Conservation (phyloP, 768 basidiomycete genomes). For the Rhizopogon vesiculosus region DNA sequence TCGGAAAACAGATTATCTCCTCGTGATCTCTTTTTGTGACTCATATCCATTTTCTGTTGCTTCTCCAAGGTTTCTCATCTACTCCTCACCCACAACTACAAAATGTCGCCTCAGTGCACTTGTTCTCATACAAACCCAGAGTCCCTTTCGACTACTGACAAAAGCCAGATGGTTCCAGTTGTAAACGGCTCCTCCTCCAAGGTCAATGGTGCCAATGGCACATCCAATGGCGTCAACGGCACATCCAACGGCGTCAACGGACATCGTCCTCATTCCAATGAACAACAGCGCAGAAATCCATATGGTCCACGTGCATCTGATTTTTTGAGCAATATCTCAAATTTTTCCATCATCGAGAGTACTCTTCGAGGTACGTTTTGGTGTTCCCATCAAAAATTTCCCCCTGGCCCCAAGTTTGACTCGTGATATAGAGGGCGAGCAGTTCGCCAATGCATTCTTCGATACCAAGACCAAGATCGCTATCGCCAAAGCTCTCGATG, state of each 20-base stretch:
- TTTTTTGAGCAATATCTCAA: slow-evolving; percentile 87
- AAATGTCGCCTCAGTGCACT: slow-evolving; percentile 2
- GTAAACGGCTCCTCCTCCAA: slow-evolving; percentile 36
- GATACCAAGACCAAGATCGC: slow-evolving; percentile 99
- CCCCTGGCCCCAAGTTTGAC: slow-evolving; percentile 7
- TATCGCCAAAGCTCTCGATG: slow-evolving; percentile 96
- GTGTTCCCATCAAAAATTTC: neutral
- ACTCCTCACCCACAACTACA: neutral
- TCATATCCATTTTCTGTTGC: neutral
- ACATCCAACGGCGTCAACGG: slow-evolving; percentile 19
- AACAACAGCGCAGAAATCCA: slow-evolving; percentile 56
- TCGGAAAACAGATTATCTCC: no score
- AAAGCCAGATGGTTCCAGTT: slow-evolving; percentile 68
- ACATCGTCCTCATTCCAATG: slow-evolving; percentile 26
- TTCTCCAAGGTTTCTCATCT: no score
- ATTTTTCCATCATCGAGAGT: slow-evolving; percentile 96
- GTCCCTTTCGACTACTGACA: slow-evolving; percentile 32
- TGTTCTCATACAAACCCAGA: slow-evolving; percentile 59
- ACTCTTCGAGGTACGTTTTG: slow-evolving; percentile 77
- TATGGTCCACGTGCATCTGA: slow-evolving; percentile 91
- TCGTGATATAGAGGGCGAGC: slow-evolving; percentile 77
- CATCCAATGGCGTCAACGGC: slow-evolving; percentile 37
- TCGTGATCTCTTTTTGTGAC: no score
- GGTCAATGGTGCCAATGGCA: slow-evolving; percentile 30
- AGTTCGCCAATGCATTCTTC: slow-evolving; percentile 99